Percentiles rank a stretch among this genome's conserved stretches.
phyloP scores from a whole-genome alignment of 495 filamentous ascomycete species.

The Amphirosellinia nigrospora region DNA sequence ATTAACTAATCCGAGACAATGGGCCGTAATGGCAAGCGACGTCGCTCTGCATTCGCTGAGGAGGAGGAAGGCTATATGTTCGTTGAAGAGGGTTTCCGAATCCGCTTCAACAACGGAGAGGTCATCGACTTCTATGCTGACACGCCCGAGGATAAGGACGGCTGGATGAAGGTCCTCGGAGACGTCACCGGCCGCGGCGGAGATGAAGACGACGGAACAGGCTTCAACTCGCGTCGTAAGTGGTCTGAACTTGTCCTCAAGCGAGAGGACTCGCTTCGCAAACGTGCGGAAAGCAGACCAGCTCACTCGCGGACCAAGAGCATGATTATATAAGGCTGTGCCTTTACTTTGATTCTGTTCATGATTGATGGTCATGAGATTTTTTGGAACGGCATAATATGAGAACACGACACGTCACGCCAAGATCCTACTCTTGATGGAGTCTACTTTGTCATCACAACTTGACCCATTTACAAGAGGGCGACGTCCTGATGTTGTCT shows the following conservation, averaged over 20 bases:
- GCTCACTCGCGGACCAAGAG: constrained; percentile 62
- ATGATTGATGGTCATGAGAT: constrained; percentile 28
- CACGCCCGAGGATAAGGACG: constrained; percentile 80
- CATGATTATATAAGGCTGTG: constrained; percentile 49
- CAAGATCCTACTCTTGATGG: not conserved
- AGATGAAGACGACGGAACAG: constrained; percentile 40
- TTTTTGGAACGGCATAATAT: constrained; percentile 11
- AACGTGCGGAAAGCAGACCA: constrained; percentile 47
- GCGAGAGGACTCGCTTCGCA: constrained; percentile 55
- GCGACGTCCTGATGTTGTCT: not conserved
- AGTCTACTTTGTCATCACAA: constrained; percentile 4
- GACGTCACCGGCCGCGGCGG: constrained; percentile 76
- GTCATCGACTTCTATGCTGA: constrained; percentile 99
- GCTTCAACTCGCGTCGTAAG: constrained; percentile 53
- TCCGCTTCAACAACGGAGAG: constrained; percentile 97
- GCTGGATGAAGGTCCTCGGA: constrained; percentile 90
- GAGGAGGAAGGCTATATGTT: constrained; percentile 99
- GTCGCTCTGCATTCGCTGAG: constrained; percentile 94
- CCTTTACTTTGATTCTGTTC: constrained; percentile 18
- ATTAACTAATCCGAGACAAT: constrained; percentile 77
- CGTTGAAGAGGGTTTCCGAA: constrained; percentile 97
- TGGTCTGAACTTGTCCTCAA: constrained; percentile 91
- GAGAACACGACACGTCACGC: constrained; percentile 24
- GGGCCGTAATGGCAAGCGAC: constrained; percentile 74
- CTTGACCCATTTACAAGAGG: not conserved